phyloP scores from a whole-genome alignment of 495 filamentous ascomycete species.

The Lasiosphaeria hispida region DNA sequence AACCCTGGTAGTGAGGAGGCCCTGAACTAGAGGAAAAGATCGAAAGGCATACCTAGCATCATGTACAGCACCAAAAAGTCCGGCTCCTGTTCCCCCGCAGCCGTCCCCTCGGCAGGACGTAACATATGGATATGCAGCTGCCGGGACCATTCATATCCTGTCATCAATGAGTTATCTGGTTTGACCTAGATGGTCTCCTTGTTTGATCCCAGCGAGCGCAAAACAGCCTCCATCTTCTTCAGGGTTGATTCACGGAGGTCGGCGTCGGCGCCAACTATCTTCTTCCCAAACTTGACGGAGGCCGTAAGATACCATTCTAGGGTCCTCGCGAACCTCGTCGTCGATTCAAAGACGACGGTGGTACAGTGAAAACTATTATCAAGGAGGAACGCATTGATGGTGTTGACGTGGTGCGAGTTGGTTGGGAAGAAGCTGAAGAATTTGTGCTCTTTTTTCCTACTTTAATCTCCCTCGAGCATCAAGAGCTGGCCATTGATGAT shows the following conservation, averaged over 20 bases:
- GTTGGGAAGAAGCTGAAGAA: constrained; percentile 41
- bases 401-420: constrained; percentile 33
- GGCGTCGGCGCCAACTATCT: background rate
- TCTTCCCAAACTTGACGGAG: constrained; percentile 20
- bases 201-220: constrained; percentile 24
- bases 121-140: no score
- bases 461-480: constrained; percentile 15
- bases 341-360: constrained; percentile 31
- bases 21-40: no score
- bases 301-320: constrained; percentile 36
- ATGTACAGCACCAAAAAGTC: no score
- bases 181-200: constrained; percentile 8
- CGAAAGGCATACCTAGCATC: no score
- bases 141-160: no score
- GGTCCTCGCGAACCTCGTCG: constrained; percentile 18
- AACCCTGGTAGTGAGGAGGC: no score
- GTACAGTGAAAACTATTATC: constrained; percentile 31
- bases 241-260: constrained; percentile 21
- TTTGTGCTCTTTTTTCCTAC: constrained; percentile 19
- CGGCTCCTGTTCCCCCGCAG: no score
- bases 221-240: constrained; percentile 25
- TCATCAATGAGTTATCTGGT: no score
- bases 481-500: constrained; percentile 26
- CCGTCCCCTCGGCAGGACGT: no score
- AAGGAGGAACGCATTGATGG: constrained; percentile 44